Percentiles rank a stretch among this genome's conserved stretches.
phyloP scores from a whole-genome alignment of 495 filamentous ascomycete species.

The Talaromyces thailandensis region DNA sequence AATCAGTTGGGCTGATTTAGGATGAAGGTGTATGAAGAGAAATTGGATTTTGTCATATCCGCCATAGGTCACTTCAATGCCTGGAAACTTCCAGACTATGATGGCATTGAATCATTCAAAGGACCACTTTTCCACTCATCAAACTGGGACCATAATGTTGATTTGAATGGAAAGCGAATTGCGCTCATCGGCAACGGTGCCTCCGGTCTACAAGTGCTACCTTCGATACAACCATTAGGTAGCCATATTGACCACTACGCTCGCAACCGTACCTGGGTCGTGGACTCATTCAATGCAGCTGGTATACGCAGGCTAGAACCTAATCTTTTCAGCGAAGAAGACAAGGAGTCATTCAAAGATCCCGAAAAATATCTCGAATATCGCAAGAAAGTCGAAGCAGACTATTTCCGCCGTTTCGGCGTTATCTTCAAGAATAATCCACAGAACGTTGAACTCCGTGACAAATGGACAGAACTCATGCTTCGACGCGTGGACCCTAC shows the following conservation, averaged over 20 bases:
- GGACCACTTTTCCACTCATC: slow-evolving; percentile 45
- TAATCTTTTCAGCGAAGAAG: slow-evolving; percentile 41
- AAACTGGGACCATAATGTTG: slow-evolving; percentile 40
- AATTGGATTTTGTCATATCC: slow-evolving; percentile 50
- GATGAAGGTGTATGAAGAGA: slow-evolving; percentile 40
- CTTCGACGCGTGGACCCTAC: slow-evolving; percentile 39
- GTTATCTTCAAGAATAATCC: slow-evolving; percentile 46
- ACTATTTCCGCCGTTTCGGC: slow-evolving; percentile 48
- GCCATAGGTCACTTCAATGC: slow-evolving; percentile 50
- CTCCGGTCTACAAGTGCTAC: slow-evolving; percentile 46
- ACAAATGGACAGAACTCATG: slow-evolving; percentile 45
- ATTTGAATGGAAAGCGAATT: slow-evolving; percentile 43
- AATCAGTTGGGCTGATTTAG: neutral
- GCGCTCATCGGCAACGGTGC: slow-evolving; percentile 56
- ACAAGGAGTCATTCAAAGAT: slow-evolving; percentile 36
- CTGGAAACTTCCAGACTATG: slow-evolving; percentile 43
- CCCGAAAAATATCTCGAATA: slow-evolving; percentile 40
- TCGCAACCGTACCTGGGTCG: slow-evolving; percentile 62
- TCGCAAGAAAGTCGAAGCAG: slow-evolving; percentile 42
- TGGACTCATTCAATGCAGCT: slow-evolving; percentile 38
- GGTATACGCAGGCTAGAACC: slow-evolving; percentile 33
- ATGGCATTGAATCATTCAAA: slow-evolving; percentile 38
- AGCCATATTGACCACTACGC: slow-evolving; percentile 55
- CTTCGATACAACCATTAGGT: slow-evolving; percentile 47
- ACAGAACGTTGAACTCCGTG: slow-evolving; percentile 36